A percentile compares a stretch with the other conserved stretches of the same genome.
Evolutionary conservation across 2,329 filamentous ascomycete species (phyloP).

Genomic region (Paracorniculantispora psalliotae): DNA sequence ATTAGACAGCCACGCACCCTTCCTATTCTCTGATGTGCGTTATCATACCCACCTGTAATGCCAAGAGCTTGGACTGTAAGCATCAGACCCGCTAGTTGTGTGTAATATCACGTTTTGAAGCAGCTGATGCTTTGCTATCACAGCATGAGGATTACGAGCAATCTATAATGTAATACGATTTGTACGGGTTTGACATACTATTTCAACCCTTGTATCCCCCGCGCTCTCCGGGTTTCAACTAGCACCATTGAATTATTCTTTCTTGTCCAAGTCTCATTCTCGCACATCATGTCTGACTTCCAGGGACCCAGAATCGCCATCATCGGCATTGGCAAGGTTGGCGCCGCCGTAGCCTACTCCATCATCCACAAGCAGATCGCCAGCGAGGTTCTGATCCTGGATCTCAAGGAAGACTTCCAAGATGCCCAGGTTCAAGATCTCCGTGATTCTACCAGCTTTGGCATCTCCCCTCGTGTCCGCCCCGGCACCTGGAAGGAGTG

Average conservation of each 20-base stretch:
- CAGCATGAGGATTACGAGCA: neutral
- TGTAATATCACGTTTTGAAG: conserved; percentile 11
- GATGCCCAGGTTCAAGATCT: conserved; percentile 49
- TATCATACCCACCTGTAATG: conserved; percentile 13
- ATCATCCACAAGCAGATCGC: conserved; percentile 46
- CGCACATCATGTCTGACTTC: conserved; percentile 14
- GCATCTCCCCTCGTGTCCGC: conserved; percentile 37
- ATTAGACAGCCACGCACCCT: neutral
- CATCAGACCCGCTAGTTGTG: conserved; percentile 8
- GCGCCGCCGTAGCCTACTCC: conserved; percentile 45
- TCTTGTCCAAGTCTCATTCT: neutral
- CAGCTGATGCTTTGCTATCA: neutral
- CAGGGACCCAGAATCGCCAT: conserved; percentile 35
- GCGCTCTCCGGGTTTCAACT: neutral
- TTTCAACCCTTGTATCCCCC: conserved; percentile 11
- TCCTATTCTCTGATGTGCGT: neutral
- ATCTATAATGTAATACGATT: conserved; percentile 9
- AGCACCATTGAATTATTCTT: neutral
- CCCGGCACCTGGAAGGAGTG: conserved; percentile 43
- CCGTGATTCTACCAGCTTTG: conserved; percentile 42
- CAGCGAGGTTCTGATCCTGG: conserved; percentile 48
- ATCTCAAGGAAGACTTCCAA: conserved; percentile 40
- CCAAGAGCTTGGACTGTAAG: conserved; percentile 12
- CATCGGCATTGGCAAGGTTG: conserved; percentile 47
- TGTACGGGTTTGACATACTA: neutral